Conservation (phyloP, 495 filamentous ascomycete genomes). For the Cercophora newfieldiana region DNA sequence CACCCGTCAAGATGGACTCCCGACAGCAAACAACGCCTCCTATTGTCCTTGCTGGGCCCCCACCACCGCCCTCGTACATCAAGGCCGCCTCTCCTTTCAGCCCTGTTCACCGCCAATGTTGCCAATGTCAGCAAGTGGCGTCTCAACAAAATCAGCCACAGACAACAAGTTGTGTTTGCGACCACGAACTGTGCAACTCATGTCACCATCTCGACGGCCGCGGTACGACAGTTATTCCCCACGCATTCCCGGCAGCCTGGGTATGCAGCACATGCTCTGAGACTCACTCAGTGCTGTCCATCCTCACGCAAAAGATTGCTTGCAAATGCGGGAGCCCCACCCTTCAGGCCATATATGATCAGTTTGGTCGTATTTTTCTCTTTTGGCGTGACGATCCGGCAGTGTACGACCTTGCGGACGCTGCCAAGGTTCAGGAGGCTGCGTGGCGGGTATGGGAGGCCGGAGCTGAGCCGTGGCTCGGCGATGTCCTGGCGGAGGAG, state of each 20-base stretch:
- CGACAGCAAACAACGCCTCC: background rate
- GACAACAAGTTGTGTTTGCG: constrained; percentile 2
- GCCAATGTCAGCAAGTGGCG: constrained; percentile 19
- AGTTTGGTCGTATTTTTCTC: constrained; percentile 34
- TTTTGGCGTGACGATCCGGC: constrained; percentile 34
- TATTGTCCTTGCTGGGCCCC: background rate
- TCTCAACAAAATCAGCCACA: background rate
- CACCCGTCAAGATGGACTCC: background rate
- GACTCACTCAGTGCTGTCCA: constrained; percentile 24
- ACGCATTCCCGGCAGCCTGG: constrained; percentile 32
- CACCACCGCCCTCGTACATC: constrained; percentile 22
- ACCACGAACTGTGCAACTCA: constrained; percentile 18
- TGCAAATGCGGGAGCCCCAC: constrained; percentile 26
- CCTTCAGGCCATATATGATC: constrained; percentile 38
- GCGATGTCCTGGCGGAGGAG: constrained; percentile 11
- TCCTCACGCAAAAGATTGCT: constrained; percentile 20
- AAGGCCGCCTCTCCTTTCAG: constrained; percentile 21
- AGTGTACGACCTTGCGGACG: constrained; percentile 29
- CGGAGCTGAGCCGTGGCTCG: constrained; percentile 27
- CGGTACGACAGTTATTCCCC: constrained; percentile 18
- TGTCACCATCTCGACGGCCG: constrained; percentile 17
- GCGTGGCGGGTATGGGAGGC: constrained; percentile 30
- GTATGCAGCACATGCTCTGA: constrained; percentile 30
- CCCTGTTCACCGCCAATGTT: constrained; percentile 18
- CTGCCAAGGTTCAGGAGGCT: constrained; percentile 31